Evolutionary conservation across 2,329 filamentous ascomycete species (phyloP), one percentile per base, ranked within the genome.

Genomic region (Xylariaceae sp.): DNA sequence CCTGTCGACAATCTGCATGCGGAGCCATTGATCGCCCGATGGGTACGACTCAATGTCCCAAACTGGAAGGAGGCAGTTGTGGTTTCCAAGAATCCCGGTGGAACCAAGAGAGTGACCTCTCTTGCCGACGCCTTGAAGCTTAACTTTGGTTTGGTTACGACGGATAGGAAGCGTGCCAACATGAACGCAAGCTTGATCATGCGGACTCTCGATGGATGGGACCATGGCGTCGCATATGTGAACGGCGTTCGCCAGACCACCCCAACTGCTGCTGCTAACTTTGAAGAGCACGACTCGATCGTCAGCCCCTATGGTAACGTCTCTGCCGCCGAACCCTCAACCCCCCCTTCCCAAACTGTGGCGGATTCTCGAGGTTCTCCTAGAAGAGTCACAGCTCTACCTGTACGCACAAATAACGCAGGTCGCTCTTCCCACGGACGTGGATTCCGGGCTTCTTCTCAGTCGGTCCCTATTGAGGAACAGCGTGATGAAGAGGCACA

Each of bases 1-100:
- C 94, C 94, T 0, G 93, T 99, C 61, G 94, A 99, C 76, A 97
- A 99, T 72, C 86, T 99, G 56, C 91, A 96, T 68, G 94, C 94
- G 55, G 94, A 99, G 74, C 93, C 94, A 13, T 83, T 97, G 64
- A 91, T 99, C 70, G 92, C 93, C 56, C 89, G 91, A 68, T 99
- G 94, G 94, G 96, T 99, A 69, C 88, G 88, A 62, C 85, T 88
- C 73, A 94, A 97, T 71, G 88, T 99, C 45, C 81, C 85, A 11
- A 85, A 89, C 65, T 99, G 94, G 94, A 85, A 82, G 63, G 88
- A 97, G 67, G 92, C 91, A 8, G 94, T 99, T 5, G 92, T 97
- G 13, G 94, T 99, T 18, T 97, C 93, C 72, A 99, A 99, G 79
- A 99, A 99, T 71, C 90, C 94, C 1, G 94, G 94, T 58, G 94